These are phyloP conservation scores for Aspergillus nomiae DNA, from an alignment of 2,329 filamentous ascomycete genomes.

Conservation along the genomic window DNA sequence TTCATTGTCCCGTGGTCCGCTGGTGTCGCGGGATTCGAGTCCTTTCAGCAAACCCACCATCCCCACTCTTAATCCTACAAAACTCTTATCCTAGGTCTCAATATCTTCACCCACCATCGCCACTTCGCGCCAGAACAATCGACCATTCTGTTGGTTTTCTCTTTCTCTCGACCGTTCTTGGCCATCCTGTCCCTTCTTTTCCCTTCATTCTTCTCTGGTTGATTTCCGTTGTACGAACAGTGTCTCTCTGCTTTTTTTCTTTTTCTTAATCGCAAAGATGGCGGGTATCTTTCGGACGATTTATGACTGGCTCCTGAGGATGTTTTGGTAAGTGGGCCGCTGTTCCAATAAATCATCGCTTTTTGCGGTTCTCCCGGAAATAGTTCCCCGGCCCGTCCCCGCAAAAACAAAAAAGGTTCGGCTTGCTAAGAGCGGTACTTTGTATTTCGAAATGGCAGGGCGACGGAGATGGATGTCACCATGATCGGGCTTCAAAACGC, in stretches of 20 bases:
- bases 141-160: slow-evolving; percentile 10
- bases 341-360: slow-evolving; percentile 22
- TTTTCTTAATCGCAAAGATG: slow-evolving; percentile 58
- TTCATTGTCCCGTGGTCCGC: slow-evolving; percentile 16
- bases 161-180: slow-evolving; percentile 2
- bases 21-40: slow-evolving; percentile 15
- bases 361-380: slow-evolving; percentile 28
- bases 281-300: slow-evolving; percentile 88
- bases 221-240: neutral
- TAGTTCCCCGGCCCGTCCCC: slow-evolving; percentile 37
- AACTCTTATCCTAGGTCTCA: slow-evolving; percentile 20
- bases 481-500: slow-evolving; percentile 99
- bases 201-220: neutral
- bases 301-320: slow-evolving; percentile 97
- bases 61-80: slow-evolving; percentile 25
- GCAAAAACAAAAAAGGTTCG: slow-evolving; percentile 26
- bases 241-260: slow-evolving; percentile 10
- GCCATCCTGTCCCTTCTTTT: neutral
- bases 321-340: slow-evolving; percentile 78
- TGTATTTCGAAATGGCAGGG: slow-evolving; percentile 59
- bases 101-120: slow-evolving; percentile 19
- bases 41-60: slow-evolving; percentile 18
- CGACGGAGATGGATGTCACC: slow-evolving; percentile 99
- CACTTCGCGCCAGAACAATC: slow-evolving; percentile 8
- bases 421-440: slow-evolving; percentile 21